Conservation (phyloP, 2,329 filamentous ascomycete species). For the Scolecobasidium constrictum region DNA sequence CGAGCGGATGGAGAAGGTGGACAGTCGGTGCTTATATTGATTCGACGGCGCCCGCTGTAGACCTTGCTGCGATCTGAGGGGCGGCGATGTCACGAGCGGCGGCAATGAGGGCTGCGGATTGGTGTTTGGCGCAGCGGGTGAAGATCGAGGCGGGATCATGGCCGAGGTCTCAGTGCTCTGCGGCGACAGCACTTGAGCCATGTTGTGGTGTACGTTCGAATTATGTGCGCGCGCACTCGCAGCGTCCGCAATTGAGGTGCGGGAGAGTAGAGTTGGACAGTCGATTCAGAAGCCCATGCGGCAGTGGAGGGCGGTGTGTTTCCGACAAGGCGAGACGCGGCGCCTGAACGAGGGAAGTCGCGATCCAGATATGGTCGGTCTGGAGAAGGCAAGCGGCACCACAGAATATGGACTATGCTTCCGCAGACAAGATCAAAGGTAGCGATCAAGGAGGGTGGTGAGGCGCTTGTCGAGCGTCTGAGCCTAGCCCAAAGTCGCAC, state of each 20-base stretch:
- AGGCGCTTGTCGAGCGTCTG: neutral
- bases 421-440: neutral
- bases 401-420: neutral
- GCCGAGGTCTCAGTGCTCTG: constrained; percentile 12
- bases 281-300: neutral
- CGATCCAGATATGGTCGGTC: neutral
- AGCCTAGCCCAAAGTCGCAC: too few relatives aligned
- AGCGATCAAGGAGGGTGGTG: neutral
- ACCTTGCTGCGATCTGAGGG: constrained; percentile 42
- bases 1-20: constrained; percentile 46
- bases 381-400: neutral
- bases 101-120: constrained; percentile 32
- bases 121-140: constrained; percentile 17
- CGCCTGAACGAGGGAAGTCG: neutral
- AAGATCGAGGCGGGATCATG: constrained; percentile 13
- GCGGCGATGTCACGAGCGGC: constrained; percentile 39
- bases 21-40: constrained; percentile 66
- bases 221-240: neutral
- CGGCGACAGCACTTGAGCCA: constrained; percentile 7
- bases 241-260: neutral
- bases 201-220: too few relatives aligned
- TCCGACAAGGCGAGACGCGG: neutral
- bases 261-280: neutral
- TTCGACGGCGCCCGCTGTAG: constrained; percentile 49
- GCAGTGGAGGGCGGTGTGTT: neutral